Conservation (phyloP, 2,329 filamentous ascomycete genomes). For the Boeremia exigua region DNA sequence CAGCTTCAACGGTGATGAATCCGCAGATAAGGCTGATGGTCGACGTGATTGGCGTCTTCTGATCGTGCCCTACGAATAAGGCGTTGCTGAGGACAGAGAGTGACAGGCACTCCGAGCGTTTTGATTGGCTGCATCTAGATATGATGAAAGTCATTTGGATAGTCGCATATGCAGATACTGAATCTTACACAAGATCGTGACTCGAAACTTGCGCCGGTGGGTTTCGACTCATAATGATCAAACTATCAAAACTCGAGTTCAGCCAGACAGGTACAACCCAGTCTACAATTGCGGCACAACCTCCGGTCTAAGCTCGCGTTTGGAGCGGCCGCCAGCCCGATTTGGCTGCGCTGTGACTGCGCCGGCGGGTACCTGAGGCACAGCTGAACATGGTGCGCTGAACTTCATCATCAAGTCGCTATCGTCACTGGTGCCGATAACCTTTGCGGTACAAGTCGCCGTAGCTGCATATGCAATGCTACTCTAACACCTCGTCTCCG, state of each 20-base stretch:
- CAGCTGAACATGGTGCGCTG: slow-evolving; percentile 24
- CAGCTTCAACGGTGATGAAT: not conserved
- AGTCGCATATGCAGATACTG: slow-evolving; percentile 1
- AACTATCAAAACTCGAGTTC: not conserved
- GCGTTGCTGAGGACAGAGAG: slow-evolving; percentile 3
- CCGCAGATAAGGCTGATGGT: not conserved
- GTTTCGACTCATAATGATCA: slow-evolving; percentile 2
- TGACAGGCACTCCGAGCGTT: not conserved
- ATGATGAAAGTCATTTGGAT: not conserved
- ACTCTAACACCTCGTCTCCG: slow-evolving; percentile 3
- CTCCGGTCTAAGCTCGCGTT: slow-evolving; percentile 21
- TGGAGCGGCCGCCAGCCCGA: slow-evolving; percentile 33
- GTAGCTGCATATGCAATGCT: slow-evolving; percentile 17
- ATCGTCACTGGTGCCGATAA: not conserved
- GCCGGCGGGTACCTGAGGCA: slow-evolving; percentile 25
- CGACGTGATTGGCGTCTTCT: slow-evolving; percentile 2
- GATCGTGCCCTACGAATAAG: not conserved
- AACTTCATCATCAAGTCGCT: slow-evolving; percentile 3
- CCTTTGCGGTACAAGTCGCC: slow-evolving; percentile 21
- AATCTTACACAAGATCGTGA: not conserved
- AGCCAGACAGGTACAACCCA: slow-evolving; percentile 18
- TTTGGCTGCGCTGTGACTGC: slow-evolving; percentile 22
- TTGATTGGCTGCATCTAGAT: not conserved
- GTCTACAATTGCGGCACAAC: slow-evolving; percentile 22
- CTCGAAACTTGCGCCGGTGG: slow-evolving; percentile 2